Evolutionary conservation across 78 protist genomes (phyloP), one percentile per base, ranked within the genome.

Genomic region (Cavenderia fasciculata): DNA sequence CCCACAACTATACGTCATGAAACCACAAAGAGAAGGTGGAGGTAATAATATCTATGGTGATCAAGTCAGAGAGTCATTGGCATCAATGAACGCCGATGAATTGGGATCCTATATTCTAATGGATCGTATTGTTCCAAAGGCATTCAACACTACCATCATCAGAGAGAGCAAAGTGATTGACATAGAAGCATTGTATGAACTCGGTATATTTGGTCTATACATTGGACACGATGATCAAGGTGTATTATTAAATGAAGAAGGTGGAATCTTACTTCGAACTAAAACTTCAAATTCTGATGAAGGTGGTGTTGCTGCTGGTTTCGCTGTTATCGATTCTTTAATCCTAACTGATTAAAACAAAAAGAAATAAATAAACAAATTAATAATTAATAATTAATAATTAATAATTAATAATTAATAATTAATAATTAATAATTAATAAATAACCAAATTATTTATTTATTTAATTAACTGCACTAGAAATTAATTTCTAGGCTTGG

Each of bases 1-100:
- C 6, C 96, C 97, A 1, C 41, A 66, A 0, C 88, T 63, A 27
- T 97, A 36, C 19, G 98, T 97, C 1, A 94, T 97, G 70, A 97
- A 97, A 73, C 99, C 99, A 29, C 98, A 97, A 89, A 93, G 98
- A 29, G 99, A 97, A 61, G 99, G 99, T n/a, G 99, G 99, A 23
- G 98, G 98, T 36, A 90, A 95, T 88, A 95, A 95, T 70, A 44
- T 76, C 21, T 94, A 86, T 52, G 72, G 52, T 25, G 94, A 19
- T 1, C 85, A 78, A 11, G 59, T 88, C 7, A 49, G 19, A 7
- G 6, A 5, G 19, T 25, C 70, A 29, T 38, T 94, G 10, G 16
- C 38, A 23, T 40, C 84, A 44, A 69, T 85, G 74, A 0, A 78
- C 0, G 59, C 78, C 0, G 29, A 31, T n/a, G 85, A 85, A 29